Conservation (phyloP, 768 basidiomycete genomes). For the Suillus subaureus region DNA sequence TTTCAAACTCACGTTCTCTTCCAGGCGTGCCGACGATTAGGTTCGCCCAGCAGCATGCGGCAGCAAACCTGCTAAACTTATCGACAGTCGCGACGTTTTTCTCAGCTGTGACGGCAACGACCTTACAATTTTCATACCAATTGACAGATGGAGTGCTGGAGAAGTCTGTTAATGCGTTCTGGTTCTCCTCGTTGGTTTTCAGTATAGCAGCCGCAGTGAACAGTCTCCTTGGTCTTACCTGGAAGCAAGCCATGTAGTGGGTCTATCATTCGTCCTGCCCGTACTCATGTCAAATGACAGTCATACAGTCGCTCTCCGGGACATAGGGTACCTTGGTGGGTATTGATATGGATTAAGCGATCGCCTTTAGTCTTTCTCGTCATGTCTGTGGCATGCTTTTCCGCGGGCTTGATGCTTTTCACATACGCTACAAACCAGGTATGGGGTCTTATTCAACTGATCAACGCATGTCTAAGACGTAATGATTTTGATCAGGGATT, state of each 20-base stretch:
- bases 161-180: constrained; percentile 51
- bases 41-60: constrained; percentile 55
- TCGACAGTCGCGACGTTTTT: constrained; percentile 59
- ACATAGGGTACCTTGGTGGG: constrained; percentile 60
- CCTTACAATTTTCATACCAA: constrained; percentile 49
- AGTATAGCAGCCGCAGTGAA: constrained; percentile 58
- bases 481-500: constrained; percentile 41
- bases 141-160: constrained; percentile 37
- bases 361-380: constrained; percentile 84
- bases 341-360: constrained; percentile 81
- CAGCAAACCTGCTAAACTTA: constrained; percentile 49
- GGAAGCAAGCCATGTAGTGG: constrained; percentile 62
- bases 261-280: constrained; percentile 24
- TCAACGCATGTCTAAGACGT: constrained; percentile 14
- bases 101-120: constrained; percentile 54
- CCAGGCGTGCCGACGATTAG: constrained; percentile 57
- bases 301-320: constrained; percentile 50
- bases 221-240: constrained; percentile 52
- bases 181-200: constrained; percentile 58
- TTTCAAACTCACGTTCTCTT: not conserved
- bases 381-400: constrained; percentile 82
- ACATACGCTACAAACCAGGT: constrained; percentile 76
- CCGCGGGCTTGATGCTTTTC: constrained; percentile 75
- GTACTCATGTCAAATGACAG: constrained; percentile 20
- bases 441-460: constrained; percentile 23